Conservation (phyloP, 2,329 filamentous ascomycete species). For the Penicillium sp. region DNA sequence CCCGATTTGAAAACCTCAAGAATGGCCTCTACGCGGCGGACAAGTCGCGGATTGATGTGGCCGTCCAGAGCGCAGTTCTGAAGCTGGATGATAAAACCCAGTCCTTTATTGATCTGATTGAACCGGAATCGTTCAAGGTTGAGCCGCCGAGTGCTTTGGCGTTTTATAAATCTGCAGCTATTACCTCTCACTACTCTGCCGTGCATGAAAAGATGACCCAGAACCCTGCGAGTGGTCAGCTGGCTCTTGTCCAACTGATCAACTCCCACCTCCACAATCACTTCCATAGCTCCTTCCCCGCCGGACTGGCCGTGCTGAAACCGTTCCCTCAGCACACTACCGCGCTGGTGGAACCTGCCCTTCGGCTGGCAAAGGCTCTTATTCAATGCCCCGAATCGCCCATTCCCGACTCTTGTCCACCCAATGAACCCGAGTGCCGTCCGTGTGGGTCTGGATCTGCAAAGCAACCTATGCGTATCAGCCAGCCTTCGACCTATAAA, state of each 20-base stretch:
- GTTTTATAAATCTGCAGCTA: slow-evolving; percentile 66
- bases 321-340: slow-evolving; percentile 75
- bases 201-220: slow-evolving; percentile 63
- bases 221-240: slow-evolving; percentile 61
- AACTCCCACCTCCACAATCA: slow-evolving; percentile 80
- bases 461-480: slow-evolving; percentile 61
- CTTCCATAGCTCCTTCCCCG: slow-evolving; percentile 76
- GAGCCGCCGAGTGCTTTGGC: slow-evolving; percentile 72
- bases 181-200: slow-evolving; percentile 66
- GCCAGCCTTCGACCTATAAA: slow-evolving; percentile 65
- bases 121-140: slow-evolving; percentile 60
- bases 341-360: slow-evolving; percentile 66
- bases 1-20: slow-evolving; percentile 68
- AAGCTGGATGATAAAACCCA: slow-evolving; percentile 58
- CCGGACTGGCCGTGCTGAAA: slow-evolving; percentile 78
- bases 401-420: slow-evolving; percentile 75
- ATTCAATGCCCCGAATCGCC: slow-evolving; percentile 73
- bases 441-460: slow-evolving; percentile 69
- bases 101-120: slow-evolving; percentile 63
- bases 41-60: slow-evolving; percentile 62
- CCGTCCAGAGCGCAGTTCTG: slow-evolving; percentile 61
- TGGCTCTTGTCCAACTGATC: slow-evolving; percentile 70
- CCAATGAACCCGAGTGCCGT: slow-evolving; percentile 71
- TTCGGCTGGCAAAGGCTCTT: slow-evolving; percentile 72
- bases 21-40: slow-evolving; percentile 72